Evolutionary conservation across 2,329 filamentous ascomycete species (phyloP).

Genomic region (Dothideomycetes sp.): DNA sequence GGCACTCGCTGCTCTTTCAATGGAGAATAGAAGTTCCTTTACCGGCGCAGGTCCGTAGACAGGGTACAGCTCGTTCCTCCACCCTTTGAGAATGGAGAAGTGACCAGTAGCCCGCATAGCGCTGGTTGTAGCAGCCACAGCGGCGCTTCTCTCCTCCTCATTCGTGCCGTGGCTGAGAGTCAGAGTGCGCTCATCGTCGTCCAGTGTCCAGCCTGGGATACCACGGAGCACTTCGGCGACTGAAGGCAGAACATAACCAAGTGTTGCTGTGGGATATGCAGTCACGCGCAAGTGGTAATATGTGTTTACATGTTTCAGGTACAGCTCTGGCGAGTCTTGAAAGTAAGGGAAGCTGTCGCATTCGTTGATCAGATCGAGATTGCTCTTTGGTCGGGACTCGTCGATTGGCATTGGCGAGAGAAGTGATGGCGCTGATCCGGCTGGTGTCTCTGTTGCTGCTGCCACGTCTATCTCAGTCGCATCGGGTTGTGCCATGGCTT

Average conservation of each 20-base stretch:
- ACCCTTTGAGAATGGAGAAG: conserved; percentile 66
- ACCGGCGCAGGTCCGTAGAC: conserved; percentile 52
- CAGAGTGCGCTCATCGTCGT: conserved; percentile 50
- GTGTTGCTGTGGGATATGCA: conserved; percentile 46
- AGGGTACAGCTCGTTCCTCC: conserved; percentile 72
- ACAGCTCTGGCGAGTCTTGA: conserved; percentile 45
- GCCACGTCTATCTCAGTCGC: conserved; percentile 8
- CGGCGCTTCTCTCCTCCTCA: conserved; percentile 50
- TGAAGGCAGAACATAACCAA: conserved; percentile 50
- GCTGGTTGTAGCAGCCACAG: conserved; percentile 45
- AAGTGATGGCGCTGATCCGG: conserved; percentile 1
- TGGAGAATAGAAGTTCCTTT: conserved; percentile 54
- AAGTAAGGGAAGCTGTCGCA: conserved; percentile 65
- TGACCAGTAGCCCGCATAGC: conserved; percentile 59
- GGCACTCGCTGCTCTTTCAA: conserved; percentile 65
- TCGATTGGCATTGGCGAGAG: conserved; percentile 17
- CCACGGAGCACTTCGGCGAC: conserved; percentile 48
- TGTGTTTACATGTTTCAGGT: conserved; percentile 33
- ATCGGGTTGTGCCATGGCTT: conserved; percentile 12
- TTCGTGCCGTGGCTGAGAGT: conserved; percentile 44
- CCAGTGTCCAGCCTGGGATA: conserved; percentile 50
- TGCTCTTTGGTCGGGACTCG: conserved; percentile 25
- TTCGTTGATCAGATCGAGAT: conserved; percentile 45
- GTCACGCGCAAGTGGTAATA: conserved; percentile 58
- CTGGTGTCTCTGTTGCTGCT: not conserved